Evolutionary conservation across 192 early-diverging fungal genomes (phyloP).

Genomic region (Gigaspora rosea): DNA sequence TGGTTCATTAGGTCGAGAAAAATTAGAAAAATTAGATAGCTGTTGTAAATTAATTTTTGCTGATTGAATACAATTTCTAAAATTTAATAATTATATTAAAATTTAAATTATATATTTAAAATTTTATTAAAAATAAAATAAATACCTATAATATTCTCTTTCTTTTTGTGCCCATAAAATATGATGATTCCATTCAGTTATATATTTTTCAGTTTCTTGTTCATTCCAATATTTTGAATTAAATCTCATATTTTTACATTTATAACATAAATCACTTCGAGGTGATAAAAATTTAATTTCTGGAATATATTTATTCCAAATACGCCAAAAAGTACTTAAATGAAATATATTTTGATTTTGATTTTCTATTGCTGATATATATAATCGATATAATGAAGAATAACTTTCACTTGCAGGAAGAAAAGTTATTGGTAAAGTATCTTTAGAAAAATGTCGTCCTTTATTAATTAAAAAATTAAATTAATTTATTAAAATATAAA

Average conservation of each 20-base stretch:
- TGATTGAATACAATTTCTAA: slow-evolving; percentile 3
- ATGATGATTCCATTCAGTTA: background rate
- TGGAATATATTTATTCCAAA: slow-evolving; percentile 10
- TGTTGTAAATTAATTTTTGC: slow-evolving; percentile 1
- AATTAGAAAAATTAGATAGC: background rate
- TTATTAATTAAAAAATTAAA: slow-evolving; percentile 2
- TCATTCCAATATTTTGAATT: background rate
- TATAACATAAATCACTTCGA: slow-evolving; percentile 4
- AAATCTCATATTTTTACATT: slow-evolving; percentile 1
- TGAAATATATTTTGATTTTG: background rate
- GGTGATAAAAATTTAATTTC: background rate
- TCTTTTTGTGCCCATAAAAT: background rate
- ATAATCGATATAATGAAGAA: background rate
- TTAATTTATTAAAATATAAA: background rate
- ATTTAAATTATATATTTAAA: background rate
- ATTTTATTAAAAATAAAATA: background rate
- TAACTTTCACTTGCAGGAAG: background rate
- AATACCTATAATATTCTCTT: slow-evolving; percentile 15
- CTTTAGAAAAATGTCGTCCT: background rate
- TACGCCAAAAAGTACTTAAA: background rate
- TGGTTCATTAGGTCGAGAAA: background rate
- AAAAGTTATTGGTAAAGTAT: slow-evolving; percentile 7
- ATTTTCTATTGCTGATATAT: background rate
- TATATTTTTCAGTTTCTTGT: background rate
- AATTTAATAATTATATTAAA: background rate